Evolutionary conservation across 768 basidiomycete species (phyloP), one percentile per base, ranked within the genome.

Genomic region (Boletus sensibilis): DNA sequence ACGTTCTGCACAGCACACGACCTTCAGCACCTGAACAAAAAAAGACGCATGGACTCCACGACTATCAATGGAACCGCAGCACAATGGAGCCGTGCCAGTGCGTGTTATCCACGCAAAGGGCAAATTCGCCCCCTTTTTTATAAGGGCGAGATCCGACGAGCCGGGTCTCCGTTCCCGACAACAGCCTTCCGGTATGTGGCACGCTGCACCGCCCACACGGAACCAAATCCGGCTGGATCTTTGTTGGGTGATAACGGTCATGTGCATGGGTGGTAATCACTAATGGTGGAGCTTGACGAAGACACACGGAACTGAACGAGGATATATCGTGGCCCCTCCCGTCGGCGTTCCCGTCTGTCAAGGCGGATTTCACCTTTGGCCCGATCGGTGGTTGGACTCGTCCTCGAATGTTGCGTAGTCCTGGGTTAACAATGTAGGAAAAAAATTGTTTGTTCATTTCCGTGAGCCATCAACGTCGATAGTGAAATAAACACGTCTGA

Each of bases 111-210:
- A 59, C 67, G 41, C 48, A 69, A 86, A 86, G 75, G 84, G 84
- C 71, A 94, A 93, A 75, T 87, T 90, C 66, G 84, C 92, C 18
- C 79, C 65, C 52, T 50, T 48, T 52, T 80, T 69, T 92, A 92
- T 68, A 90, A 91, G 89, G 93, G 29, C 85, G 95, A 61, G 91
- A 85, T 59, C 96, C 96, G 0, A 90, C 86, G 6, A 88, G 86
- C 73, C 51, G 65, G 53, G 41, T 51, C 34, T 93, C 90, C 25
- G 84, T 92, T 52, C 45, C 88, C 90, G 11, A 92, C 57, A 87
- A 85, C 81, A 92, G 93, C 52, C 60, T 45, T 38, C 54, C 52
- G 83, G 84, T 87, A 56, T 42, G 75, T 47, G 70, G 31, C 47
- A 53, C 16, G 50, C 46, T 40, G 57, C 63, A 68, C 51, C 58